These are phyloP conservation scores for Sechiopsis laciniata DNA, from an alignment of 306 rosid species.

Conservation along the genomic window DNA sequence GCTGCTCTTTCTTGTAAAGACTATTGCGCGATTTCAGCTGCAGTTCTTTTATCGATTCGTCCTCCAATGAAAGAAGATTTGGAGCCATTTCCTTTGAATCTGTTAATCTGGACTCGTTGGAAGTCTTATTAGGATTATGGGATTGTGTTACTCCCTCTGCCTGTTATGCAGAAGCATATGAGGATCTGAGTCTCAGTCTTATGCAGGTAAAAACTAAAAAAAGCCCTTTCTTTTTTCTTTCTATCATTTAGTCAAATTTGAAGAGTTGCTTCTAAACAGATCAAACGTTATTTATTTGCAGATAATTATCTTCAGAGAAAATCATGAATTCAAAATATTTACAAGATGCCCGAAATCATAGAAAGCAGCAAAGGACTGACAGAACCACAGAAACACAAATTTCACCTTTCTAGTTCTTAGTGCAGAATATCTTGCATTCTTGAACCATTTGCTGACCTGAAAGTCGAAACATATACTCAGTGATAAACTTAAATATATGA, in stretches of 20 bases:
- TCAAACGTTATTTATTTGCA: neutral
- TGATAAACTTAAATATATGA: neutral
- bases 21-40: constrained; percentile 33
- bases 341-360: neutral
- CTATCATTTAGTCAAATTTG: neutral
- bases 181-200: neutral
- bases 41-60: constrained; percentile 33
- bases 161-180: constrained; percentile 31
- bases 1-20: constrained; percentile 40
- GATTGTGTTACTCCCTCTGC: constrained; percentile 34
- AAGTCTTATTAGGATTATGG: constrained; percentile 24
- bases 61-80: constrained; percentile 31
- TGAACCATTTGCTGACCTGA: too few relatives aligned
- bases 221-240: neutral
- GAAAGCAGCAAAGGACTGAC: neutral
- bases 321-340: neutral
- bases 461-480: constrained; percentile 17
- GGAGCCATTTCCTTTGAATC: constrained; percentile 29
- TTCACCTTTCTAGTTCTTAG: too few relatives aligned
- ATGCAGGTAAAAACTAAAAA: neutral
- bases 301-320: neutral
- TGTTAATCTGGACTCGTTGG: constrained; percentile 33
- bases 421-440: too few relatives aligned
- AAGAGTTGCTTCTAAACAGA: neutral
- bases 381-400: constrained; percentile 15